phyloP scores from a whole-genome alignment of 352 stramenopile species.

The Pythium catenulatum region DNA sequence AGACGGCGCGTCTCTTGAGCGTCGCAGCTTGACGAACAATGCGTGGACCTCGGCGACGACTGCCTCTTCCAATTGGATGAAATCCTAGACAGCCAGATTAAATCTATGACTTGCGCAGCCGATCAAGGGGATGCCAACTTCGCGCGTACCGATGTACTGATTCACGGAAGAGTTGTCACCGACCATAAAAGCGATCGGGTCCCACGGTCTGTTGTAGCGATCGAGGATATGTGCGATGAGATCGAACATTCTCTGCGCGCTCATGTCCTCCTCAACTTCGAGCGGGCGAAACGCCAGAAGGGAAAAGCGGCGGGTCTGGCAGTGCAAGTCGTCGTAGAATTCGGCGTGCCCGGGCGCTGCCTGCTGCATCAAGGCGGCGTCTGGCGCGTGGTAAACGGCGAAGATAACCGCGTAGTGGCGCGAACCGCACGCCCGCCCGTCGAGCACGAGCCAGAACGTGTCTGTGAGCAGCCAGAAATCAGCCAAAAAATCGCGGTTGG shows the following conservation, averaged over 20 bases:
- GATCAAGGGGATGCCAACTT: conserved; percentile 29
- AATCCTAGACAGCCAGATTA: conserved; percentile 35
- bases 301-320: conserved; percentile 34
- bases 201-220: conserved; percentile 42
- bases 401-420: conserved; percentile 53
- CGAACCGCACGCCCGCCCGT: conserved; percentile 2
- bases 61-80: not conserved
- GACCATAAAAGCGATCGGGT: conserved; percentile 41
- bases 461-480: no score
- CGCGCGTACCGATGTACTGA: conserved; percentile 44
- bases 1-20: conserved; percentile 14
- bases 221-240: conserved; percentile 43
- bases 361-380: not conserved
- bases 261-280: conserved; percentile 18
- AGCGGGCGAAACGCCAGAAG: conserved; percentile 30
- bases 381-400: conserved; percentile 32
- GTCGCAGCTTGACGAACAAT: conserved; percentile 5
- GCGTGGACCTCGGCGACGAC: not conserved
- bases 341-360: not conserved
- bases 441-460: conserved; percentile 49
- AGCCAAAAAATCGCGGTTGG: no score
- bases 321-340: conserved; percentile 47
- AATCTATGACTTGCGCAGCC: conserved; percentile 51
- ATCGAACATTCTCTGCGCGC: conserved; percentile 37
- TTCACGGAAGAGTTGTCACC: conserved; percentile 57